Evolutionary conservation across 192 early-diverging fungal genomes (phyloP).

Genomic region (Coemansia sp.): DNA sequence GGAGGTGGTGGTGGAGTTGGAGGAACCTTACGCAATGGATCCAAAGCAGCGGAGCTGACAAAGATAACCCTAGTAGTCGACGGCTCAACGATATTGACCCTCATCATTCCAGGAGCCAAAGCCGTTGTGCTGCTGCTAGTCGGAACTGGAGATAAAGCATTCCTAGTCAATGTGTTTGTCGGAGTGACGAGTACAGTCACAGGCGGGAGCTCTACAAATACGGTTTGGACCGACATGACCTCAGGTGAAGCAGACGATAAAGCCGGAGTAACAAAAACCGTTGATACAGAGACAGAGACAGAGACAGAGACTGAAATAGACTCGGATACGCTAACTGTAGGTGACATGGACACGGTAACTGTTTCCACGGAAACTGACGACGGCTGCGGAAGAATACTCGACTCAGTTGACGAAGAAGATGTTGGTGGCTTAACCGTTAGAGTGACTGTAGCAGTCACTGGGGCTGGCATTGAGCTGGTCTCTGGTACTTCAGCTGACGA

Average conservation of each 20-base stretch:
- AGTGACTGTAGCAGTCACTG: not conserved
- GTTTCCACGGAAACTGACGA: not conserved
- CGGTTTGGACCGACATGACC: not conserved
- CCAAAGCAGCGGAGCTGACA: not conserved
- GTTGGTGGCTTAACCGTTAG: not conserved
- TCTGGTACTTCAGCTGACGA: not conserved
- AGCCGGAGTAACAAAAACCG: not conserved
- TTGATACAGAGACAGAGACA: not conserved
- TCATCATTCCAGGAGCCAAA: not conserved
- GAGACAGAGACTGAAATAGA: not conserved
- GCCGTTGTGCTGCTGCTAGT: not conserved
- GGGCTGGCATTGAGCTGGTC: not conserved
- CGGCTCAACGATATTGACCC: not conserved
- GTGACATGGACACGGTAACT: not conserved
- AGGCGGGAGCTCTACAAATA: not conserved
- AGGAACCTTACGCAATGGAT: not conserved
- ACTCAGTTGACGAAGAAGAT: not conserved
- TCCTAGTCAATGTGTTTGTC: not conserved
- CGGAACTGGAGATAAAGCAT: not conserved
- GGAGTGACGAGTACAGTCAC: not conserved
- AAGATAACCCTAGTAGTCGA: not conserved
- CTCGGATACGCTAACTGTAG: no score
- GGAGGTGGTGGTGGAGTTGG: not conserved
- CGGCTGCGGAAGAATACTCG: not conserved
- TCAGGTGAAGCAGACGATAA: not conserved